Evolutionary conservation across 2,329 filamentous ascomycete species (phyloP), one percentile per base, ranked within the genome.

Genomic region (Aspergillus calidoustus): DNA sequence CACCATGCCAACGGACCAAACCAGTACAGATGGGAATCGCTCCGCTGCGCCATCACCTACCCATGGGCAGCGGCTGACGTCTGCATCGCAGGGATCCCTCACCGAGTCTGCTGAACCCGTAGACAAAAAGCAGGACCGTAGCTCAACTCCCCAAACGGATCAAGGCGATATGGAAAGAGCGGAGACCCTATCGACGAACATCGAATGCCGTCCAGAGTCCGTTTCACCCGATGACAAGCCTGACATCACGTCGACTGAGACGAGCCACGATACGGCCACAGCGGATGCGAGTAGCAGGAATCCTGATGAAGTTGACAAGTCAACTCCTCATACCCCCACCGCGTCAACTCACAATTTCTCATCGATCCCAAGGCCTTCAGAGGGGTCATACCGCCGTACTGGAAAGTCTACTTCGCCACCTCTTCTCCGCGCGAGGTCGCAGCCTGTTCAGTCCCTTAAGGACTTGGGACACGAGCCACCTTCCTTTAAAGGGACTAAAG

Each of bases 101-200:
- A 70, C 68, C 44, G 62, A 66, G 41, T 69, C 71, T 54, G 64
- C 69, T 46, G 69, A 69, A 28, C 58, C 83, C 51, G 79, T 82
- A 46, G 81, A 88, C 54, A 83, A 84, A 60, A 81, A 88, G 19
- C 83, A 83, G 48, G 87, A 88, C 73, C 78, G 89, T 9, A 87
- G 90, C 72, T 80, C 89, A 51, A 86, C 85, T 22, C 75, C 87
- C 44, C 67, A 75, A 48, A 63, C 71, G 25, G 64, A 62, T 51
- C 66, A 74, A 31, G 65, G 71, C n/a, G 71, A 73, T 48, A 60
- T 66, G 19, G 51, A 60, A 19, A 61, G 64, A 4, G 57, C 65
- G 22, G 60, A 59, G 44, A 31, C 66, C 31, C 59, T 54, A 48
- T 44, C 59, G 13, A 22, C 65, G 47, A 60, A 53, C n/a, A 58